Percentiles rank a stretch among this genome's conserved stretches.
Evolutionary conservation across 306 rosid genomes (phyloP).

Genomic region (Senna siamea): DNA sequence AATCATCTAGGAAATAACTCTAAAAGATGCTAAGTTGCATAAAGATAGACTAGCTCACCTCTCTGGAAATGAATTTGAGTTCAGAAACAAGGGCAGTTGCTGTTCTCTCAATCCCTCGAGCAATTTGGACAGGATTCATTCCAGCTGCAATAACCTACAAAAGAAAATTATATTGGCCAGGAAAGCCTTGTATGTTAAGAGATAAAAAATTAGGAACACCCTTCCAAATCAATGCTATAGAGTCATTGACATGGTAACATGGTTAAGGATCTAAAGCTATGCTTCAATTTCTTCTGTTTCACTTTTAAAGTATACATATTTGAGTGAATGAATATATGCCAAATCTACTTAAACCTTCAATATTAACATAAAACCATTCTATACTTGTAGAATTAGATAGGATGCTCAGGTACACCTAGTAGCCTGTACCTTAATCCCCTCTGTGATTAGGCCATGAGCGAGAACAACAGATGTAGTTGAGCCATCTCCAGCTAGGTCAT

Average conservation of each 20-base stretch:
- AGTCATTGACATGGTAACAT: slow-evolving; percentile 2
- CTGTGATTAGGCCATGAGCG: slow-evolving; percentile 91
- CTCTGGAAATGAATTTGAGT: slow-evolving; percentile 77
- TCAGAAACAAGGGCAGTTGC: slow-evolving; percentile 80
- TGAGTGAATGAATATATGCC: neutral
- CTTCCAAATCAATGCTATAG: neutral
- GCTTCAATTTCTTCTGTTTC: slow-evolving; percentile 2
- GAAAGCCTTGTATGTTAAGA: neutral
- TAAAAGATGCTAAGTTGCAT: neutral
- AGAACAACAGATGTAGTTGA: slow-evolving; percentile 88
- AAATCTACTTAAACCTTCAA: slow-evolving; percentile 12
- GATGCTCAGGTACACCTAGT: slow-evolving; percentile 9
- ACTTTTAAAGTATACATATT: neutral
- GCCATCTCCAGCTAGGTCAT: slow-evolving; percentile 94
- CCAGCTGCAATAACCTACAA: slow-evolving; percentile 87
- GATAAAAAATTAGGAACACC: slow-evolving; percentile 5
- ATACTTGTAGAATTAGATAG: neutral
- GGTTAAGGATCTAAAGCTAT: slow-evolving; percentile 13
- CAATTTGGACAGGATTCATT: slow-evolving; percentile 89
- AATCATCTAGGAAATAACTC: neutral
- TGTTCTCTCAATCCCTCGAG: slow-evolving; percentile 89
- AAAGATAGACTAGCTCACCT: slow-evolving; percentile 48
- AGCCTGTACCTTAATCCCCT: slow-evolving; percentile 78
- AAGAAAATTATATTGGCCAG: neutral
- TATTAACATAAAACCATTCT: neutral